These are phyloP conservation scores for Panus rudis DNA, from an alignment of 768 basidiomycete genomes.

Conservation along the genomic window DNA sequence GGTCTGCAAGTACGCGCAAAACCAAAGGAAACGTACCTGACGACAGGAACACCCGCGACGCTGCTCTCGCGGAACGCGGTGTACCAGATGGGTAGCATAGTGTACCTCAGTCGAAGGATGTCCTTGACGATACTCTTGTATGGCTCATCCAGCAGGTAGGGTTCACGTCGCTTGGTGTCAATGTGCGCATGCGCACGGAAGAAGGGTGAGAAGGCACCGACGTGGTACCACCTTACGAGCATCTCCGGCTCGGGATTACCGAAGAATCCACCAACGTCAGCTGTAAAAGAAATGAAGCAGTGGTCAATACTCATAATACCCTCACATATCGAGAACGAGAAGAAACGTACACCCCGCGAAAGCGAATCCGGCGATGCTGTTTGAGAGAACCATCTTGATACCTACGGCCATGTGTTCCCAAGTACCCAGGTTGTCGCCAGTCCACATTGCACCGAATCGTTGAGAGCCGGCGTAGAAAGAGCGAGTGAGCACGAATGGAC, in stretches of 20 bases:
- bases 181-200: constrained; percentile 98
- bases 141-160: constrained; percentile 86
- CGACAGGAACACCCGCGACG: constrained; percentile 71
- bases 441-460: constrained; percentile 97
- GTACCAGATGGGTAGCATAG: constrained; percentile 90
- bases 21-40: constrained; percentile 47
- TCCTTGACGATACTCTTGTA: constrained; percentile 79
- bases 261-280: constrained; percentile 98
- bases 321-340: not conserved
- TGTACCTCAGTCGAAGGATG: constrained; percentile 75
- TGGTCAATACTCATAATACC: not conserved
- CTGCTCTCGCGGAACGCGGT: constrained; percentile 92
- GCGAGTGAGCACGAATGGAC: constrained; percentile 94
- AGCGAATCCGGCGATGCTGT: constrained; percentile 84
- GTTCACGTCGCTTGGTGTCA: constrained; percentile 96
- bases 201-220: constrained; percentile 93
- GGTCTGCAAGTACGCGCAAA: not conserved
- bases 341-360: constrained; percentile 77
- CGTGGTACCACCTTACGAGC: constrained; percentile 95
- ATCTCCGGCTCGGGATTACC: constrained; percentile 93
- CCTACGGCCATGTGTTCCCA: constrained; percentile 98
- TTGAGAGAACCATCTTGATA: constrained; percentile 87
- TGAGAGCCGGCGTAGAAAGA: constrained; percentile 95
- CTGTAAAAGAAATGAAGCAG: constrained; percentile 36
- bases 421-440: constrained; percentile 93